Evolutionary conservation across 805 yeast species (phyloP).

Genomic region (Maudiozyma pseudohumilis): DNA sequence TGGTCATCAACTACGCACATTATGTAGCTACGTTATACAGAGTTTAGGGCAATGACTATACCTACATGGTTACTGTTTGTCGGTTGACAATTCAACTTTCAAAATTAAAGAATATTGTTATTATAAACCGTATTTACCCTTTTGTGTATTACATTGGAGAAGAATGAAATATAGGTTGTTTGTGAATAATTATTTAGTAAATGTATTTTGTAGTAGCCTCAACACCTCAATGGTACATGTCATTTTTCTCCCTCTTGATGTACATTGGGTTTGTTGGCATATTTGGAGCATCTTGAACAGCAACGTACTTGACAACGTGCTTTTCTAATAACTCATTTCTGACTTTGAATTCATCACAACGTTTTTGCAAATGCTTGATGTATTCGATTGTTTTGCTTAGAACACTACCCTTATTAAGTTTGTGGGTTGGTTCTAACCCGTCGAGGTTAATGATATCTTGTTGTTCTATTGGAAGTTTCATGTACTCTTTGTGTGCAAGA

Average conservation of each 20-base stretch:
- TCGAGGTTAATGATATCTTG: slow-evolving; percentile 55
- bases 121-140: too few relatives aligned
- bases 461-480: slow-evolving; percentile 40
- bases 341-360: slow-evolving; percentile 39
- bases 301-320: background rate
- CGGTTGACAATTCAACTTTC: too few relatives aligned
- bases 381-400: slow-evolving; percentile 70
- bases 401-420: slow-evolving; percentile 69
- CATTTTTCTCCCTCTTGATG: background rate
- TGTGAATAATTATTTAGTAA: too few relatives aligned
- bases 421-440: slow-evolving; percentile 67
- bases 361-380: slow-evolving; percentile 59
- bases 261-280: background rate
- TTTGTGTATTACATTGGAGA: too few relatives aligned
- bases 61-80: too few relatives aligned
- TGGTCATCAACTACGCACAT: too few relatives aligned
- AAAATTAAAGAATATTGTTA: too few relatives aligned
- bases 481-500: slow-evolving; percentile 35
- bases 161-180: too few relatives aligned
- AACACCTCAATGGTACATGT: background rate
- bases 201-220: too few relatives aligned
- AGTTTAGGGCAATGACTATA: too few relatives aligned
- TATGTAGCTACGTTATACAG: too few relatives aligned
- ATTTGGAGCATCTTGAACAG: background rate
- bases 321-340: slow-evolving; percentile 38